Percentiles rank a stretch among this genome's conserved stretches.
Conservation (phyloP, 345 rosid species). For the Aquilaria yunnanensis region DNA sequence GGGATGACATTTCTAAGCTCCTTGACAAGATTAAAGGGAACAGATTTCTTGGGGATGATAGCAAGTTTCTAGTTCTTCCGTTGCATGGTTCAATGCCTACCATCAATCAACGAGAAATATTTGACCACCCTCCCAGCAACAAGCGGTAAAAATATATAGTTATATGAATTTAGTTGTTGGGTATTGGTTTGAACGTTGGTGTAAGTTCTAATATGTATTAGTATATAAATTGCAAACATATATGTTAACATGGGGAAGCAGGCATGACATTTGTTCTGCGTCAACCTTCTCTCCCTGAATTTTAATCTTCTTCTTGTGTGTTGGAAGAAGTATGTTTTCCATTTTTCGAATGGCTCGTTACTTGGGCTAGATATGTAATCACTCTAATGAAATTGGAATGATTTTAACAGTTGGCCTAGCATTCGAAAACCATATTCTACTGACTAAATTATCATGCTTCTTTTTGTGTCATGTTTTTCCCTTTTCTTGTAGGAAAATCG, state of each 20-base stretch:
- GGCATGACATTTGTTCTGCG: no score
- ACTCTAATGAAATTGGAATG: no score
- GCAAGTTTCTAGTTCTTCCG: conserved; percentile 80
- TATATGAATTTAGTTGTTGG: conserved; percentile 7
- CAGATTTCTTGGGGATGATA: conserved; percentile 65
- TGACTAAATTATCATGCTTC: no score
- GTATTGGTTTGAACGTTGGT: no score
- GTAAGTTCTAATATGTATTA: no score
- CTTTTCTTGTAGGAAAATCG: conserved; percentile 66
- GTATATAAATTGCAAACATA: no score
- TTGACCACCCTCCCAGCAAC: conserved; percentile 71
- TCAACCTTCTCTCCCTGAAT: background rate
- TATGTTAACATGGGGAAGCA: no score
- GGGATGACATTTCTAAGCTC: conserved; percentile 95
- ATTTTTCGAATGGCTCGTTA: no score
- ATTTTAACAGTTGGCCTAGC: no score
- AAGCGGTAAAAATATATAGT: conserved; percentile 41
- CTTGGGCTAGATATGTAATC: no score
- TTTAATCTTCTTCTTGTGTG: background rate
- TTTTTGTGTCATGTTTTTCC: background rate
- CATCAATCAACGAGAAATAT: conserved; percentile 78
- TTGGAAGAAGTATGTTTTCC: no score
- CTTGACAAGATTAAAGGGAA: conserved; percentile 69
- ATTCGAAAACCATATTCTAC: no score
- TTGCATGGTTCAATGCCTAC: conserved; percentile 97